phyloP scores from a whole-genome alignment of 805 yeast genomes.

The Schwanniomyces vanrijiae region DNA sequence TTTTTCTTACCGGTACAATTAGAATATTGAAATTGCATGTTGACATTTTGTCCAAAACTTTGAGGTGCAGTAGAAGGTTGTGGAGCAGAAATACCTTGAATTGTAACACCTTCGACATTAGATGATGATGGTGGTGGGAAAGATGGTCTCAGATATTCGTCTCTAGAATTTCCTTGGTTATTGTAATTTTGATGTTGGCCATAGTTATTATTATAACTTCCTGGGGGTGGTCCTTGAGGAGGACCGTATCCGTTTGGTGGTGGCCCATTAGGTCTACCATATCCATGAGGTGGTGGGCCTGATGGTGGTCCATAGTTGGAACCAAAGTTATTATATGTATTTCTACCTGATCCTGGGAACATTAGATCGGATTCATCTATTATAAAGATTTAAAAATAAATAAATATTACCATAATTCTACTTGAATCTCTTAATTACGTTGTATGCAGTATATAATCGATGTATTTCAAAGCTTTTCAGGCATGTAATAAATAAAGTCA shows the following conservation, averaged over 20 bases:
- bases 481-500: neutral
- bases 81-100: conserved; percentile 14
- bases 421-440: neutral
- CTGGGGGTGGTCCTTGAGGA: conserved; percentile 15
- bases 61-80: conserved; percentile 36
- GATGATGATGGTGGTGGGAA: conserved; percentile 1
- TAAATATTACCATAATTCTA: neutral
- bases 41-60: conserved; percentile 33
- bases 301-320: conserved; percentile 17
- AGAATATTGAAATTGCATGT: conserved; percentile 38
- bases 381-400: neutral
- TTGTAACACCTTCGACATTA: neutral
- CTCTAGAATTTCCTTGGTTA: neutral
- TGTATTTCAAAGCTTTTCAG: neutral
- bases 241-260: neutral
- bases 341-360: conserved; percentile 16
- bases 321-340: conserved; percentile 7
- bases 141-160: conserved; percentile 2
- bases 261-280: neutral
- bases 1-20: conserved; percentile 37
- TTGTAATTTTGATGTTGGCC: neutral
- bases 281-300: conserved; percentile 17
- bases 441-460: neutral
- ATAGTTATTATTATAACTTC: neutral
- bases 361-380: neutral